phyloP scores from a whole-genome alignment of 1,284 basidiomycete species.

The Cryptococcus hybrid region DNA sequence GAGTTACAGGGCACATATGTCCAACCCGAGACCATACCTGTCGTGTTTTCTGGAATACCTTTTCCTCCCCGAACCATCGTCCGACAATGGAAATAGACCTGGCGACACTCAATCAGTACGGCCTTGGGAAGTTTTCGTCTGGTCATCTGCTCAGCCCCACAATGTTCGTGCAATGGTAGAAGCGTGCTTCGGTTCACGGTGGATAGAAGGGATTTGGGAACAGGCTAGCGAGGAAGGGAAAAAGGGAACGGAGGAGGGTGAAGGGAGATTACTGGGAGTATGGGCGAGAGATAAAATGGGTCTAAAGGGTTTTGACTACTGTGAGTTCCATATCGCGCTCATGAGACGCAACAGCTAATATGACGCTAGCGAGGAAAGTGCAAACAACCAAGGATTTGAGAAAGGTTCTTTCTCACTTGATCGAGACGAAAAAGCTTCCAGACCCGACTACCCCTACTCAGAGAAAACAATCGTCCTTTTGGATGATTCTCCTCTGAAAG shows the following conservation, averaged over 20 bases:
- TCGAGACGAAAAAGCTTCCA: not conserved
- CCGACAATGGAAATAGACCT: constrained; percentile 11
- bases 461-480: constrained; percentile 37
- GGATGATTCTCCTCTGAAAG: constrained; percentile 49
- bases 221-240: constrained; percentile 12
- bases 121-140: constrained; percentile 45
- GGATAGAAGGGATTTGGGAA: constrained; percentile 35
- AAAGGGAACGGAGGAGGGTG: constrained; percentile 20
- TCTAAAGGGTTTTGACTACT: constrained; percentile 29
- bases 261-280: constrained; percentile 41
- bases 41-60: constrained; percentile 43
- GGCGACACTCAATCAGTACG: not conserved
- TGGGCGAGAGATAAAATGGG: constrained; percentile 48
- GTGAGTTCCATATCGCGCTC: constrained; percentile 21
- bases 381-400: constrained; percentile 48
- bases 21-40: constrained; percentile 45
- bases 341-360: constrained; percentile 1
- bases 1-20: constrained; percentile 10
- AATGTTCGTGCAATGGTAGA: constrained; percentile 48
- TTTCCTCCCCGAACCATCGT: constrained; percentile 27
- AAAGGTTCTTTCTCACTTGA: constrained; percentile 32
- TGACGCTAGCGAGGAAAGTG: constrained; percentile 23
- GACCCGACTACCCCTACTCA: constrained; percentile 14
- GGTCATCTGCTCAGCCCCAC: constrained; percentile 48
- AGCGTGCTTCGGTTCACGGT: constrained; percentile 31